These are phyloP conservation scores for Aureobasidium sp. DNA, from an alignment of 2,329 filamentous ascomycete genomes.

Conservation along the genomic window DNA sequence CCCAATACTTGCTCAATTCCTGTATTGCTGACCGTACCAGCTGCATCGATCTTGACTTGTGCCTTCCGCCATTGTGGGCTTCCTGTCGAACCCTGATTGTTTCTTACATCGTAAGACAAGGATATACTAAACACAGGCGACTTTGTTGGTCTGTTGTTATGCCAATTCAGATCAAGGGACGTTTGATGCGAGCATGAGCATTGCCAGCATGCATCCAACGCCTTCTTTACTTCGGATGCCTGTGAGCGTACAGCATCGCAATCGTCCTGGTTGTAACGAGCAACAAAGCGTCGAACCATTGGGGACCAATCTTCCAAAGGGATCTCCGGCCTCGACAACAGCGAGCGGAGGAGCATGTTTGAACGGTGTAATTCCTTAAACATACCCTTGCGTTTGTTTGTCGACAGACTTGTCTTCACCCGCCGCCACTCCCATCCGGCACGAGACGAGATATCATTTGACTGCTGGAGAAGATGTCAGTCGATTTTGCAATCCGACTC, in stretches of 20 bases:
- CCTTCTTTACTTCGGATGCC: background rate
- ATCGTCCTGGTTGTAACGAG: background rate
- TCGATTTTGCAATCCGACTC: too few relatives aligned
- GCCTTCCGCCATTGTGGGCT: background rate
- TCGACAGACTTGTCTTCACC: background rate
- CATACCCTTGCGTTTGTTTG: background rate
- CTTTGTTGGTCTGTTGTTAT: background rate
- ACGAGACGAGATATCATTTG: background rate
- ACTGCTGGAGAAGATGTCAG: background rate
- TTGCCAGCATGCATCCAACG: background rate
- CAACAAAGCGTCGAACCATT: background rate
- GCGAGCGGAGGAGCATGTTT: background rate
- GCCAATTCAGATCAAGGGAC: background rate
- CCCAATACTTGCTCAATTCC: background rate
- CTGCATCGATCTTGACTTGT: background rate
- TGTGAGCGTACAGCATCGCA: background rate
- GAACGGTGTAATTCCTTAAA: background rate
- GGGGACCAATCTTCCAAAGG: background rate
- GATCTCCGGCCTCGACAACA: background rate
- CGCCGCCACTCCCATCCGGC: background rate
- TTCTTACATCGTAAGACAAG: background rate
- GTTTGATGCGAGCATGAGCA: background rate
- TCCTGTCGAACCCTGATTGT: background rate
- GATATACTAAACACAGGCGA: background rate
- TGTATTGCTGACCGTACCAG: background rate